Conservation (phyloP, 202 grass and related monocot genomes). For the Cymbopogon flexuosus region DNA sequence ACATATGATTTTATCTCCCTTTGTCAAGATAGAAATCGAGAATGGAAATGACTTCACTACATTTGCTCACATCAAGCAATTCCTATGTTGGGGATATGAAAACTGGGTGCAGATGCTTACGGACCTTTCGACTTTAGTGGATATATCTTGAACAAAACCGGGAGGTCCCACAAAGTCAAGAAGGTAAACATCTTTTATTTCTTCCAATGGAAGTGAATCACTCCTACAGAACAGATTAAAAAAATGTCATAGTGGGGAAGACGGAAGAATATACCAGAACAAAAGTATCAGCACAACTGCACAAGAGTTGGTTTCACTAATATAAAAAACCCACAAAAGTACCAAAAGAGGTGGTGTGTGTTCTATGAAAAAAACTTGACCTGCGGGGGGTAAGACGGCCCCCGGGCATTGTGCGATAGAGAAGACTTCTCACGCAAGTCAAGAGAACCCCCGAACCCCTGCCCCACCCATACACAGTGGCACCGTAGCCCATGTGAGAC, state of each 20-base stretch:
- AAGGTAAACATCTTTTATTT: conserved; percentile 82
- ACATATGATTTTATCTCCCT: neutral
- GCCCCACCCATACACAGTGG: too few species aligned
- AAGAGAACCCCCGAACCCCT: too few species aligned
- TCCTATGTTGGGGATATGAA: neutral
- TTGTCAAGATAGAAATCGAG: neutral
- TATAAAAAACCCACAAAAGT: neutral
- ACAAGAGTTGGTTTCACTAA: neutral
- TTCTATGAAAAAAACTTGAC: too few species aligned
- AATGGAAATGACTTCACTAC: neutral
- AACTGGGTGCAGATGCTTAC: neutral
- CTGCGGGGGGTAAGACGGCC: too few species aligned
- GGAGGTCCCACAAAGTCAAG: conserved; percentile 82
- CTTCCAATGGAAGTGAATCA: conserved; percentile 63
- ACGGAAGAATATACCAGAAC: neutral
- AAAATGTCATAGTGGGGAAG: neutral
- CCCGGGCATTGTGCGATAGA: too few species aligned
- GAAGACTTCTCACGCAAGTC: too few species aligned
- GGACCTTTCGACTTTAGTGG: conserved; percentile 65
- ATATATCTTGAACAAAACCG: conserved; percentile 74
- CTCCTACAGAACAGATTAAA: conserved; percentile 33
- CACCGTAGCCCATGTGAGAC: too few species aligned
- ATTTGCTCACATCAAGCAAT: neutral
- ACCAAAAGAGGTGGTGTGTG: neutral
- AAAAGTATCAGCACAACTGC: neutral